A percentile compares a stretch with the other conserved stretches of the same genome.
These are phyloP conservation scores for Hevea brasiliensis DNA, from an alignment of 345 rosid genomes.

Conservation along the genomic window DNA sequence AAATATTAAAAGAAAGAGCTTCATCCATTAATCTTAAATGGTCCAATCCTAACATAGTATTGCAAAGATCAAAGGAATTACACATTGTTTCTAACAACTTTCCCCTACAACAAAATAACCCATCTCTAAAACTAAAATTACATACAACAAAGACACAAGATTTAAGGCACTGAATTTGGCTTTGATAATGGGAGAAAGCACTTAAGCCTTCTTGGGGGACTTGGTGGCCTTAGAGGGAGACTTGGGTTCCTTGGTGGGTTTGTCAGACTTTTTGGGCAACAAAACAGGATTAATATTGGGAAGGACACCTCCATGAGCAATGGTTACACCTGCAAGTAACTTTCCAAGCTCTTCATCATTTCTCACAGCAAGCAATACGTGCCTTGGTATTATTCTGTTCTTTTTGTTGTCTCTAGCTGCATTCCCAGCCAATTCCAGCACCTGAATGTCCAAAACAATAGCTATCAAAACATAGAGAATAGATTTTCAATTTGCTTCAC, in stretches of 20 bases:
- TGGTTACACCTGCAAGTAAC: conserved; percentile 26
- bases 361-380: conserved; percentile 37
- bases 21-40: too few species aligned
- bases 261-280: conserved; percentile 60
- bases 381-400: conserved; percentile 38
- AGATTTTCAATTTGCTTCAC: neutral
- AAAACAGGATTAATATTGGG: conserved; percentile 56
- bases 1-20: too few species aligned
- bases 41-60: too few species aligned
- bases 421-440: conserved; percentile 45
- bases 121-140: neutral
- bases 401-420: conserved; percentile 45
- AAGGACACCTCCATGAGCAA: conserved; percentile 34
- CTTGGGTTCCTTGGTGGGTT: conserved; percentile 48
- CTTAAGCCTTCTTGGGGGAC: conserved; percentile 64
- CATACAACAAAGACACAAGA: neutral
- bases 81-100: too few species aligned
- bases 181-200: neutral
- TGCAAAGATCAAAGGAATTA: too few species aligned
- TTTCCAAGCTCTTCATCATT: conserved; percentile 39
- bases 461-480: neutral
- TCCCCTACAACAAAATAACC: neutral
- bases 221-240: conserved; percentile 68
- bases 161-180: neutral
- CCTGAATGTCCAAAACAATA: conserved; percentile 19